Conservation (phyloP, 768 basidiomycete genomes). For the Terana coerulea region DNA sequence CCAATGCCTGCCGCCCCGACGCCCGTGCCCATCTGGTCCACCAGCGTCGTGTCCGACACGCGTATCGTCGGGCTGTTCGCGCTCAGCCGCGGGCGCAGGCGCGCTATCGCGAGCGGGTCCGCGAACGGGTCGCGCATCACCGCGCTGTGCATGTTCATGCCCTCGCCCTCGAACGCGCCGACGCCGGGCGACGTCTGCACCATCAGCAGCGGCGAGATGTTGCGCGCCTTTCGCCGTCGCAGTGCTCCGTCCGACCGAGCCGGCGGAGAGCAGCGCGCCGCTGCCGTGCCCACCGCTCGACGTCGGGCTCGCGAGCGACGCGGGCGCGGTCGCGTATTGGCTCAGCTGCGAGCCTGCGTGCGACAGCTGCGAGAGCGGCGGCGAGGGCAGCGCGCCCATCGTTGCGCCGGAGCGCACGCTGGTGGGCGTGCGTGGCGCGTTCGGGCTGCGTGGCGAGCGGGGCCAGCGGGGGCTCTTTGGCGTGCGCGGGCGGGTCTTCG, state of each 20-base stretch:
- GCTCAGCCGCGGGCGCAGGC: not conserved
- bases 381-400: not conserved
- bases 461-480: not conserved
- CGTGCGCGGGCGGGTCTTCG: not conserved
- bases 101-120: constrained; percentile 12
- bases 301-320: not conserved
- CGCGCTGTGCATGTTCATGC: not conserved
- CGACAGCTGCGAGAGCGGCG: not conserved
- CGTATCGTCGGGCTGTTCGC: constrained; percentile 9
- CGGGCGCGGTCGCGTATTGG: not conserved
- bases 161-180: no score
- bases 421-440: not conserved
- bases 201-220: constrained; percentile 11
- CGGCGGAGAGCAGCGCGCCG: no score
- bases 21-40: not conserved
- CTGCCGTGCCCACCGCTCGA: no score
- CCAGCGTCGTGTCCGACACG: constrained; percentile 1
- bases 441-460: not conserved
- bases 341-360: not conserved
- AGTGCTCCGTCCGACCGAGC: no score
- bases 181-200: constrained; percentile 3
- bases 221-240: not conserved
- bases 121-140: constrained; percentile 15
- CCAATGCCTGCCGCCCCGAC: not conserved
- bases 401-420: not conserved